phyloP scores from a whole-genome alignment of 2,329 filamentous ascomycete genomes.

The Triangularia setosa region DNA sequence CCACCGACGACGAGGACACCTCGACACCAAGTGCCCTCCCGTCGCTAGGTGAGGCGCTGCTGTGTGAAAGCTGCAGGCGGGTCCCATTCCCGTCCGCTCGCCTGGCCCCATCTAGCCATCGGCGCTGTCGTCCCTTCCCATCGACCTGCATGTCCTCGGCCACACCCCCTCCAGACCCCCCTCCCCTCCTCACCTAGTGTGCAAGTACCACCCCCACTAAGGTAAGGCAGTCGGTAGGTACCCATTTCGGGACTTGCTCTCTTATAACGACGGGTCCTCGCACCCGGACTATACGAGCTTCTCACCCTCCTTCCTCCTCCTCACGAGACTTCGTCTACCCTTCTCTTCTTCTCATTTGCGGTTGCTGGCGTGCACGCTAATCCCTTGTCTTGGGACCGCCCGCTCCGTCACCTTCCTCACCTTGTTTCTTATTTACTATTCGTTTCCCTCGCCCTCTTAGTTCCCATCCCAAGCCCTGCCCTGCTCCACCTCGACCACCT shows the following conservation, averaged over 20 bases:
- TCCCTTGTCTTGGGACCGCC: slow-evolving; percentile 54
- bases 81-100: neutral
- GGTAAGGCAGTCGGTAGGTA: neutral
- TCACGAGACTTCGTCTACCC: slow-evolving; percentile 56
- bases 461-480: slow-evolving; percentile 38
- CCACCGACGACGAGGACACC: neutral
- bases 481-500: slow-evolving; percentile 22
- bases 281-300: slow-evolving; percentile 41
- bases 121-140: neutral
- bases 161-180: neutral
- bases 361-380: slow-evolving; percentile 60
- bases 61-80: neutral
- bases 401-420: slow-evolving; percentile 44
- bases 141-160: neutral
- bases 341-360: slow-evolving; percentile 56
- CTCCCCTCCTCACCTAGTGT: too few relatives aligned
- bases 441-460: slow-evolving; percentile 31
- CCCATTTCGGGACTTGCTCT: slow-evolving; percentile 12
- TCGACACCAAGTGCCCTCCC: neutral
- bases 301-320: slow-evolving; percentile 46
- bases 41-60: neutral
- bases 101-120: slow-evolving; percentile 1
- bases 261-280: slow-evolving; percentile 46
- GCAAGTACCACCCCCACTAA: neutral
- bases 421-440: slow-evolving; percentile 41